Evolutionary conservation across 192 early-diverging fungal genomes (phyloP), one percentile per base, ranked within the genome.

Genomic region (Coemansia sp.): DNA sequence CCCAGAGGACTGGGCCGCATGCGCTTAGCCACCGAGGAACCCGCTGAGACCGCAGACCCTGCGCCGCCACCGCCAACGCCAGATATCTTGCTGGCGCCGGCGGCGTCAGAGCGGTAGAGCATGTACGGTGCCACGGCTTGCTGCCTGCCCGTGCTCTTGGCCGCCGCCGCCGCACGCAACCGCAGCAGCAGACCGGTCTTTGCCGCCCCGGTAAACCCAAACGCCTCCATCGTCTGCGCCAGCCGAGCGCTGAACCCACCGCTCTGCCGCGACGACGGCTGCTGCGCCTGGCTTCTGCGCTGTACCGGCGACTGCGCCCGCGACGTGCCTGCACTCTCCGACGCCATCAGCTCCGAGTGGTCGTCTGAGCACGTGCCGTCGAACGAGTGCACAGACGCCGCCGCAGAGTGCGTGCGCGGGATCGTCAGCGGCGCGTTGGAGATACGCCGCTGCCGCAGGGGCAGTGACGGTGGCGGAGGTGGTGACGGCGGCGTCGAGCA

Each of bases 221-320:
- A 78, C 8, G 68, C 74, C 51, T 78, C 74, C 74, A 78, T 78
- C 9, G 74, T 67, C 65, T 78, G 74, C 19, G 67, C 64, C 41
- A 78, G 50, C 13, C 74, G 74, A 0, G 74, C 74, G 21, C 71
- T 78, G 24, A 78, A 66, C 19, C 64, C 64, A 19, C 68, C 68
- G 9, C 48, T 41, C 48, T 61, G 63, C 34, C 52, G 30, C n/a
- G 50, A 53, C 38, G 48, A 38, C 18, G 23, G 25, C 46, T 14
- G 23, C 39, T n/a, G 43, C 40, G 5, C 50, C 17, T 41, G 22
- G 13, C 6, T 39, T 22, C 25, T 27, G 46, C 40, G 22, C 19
- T 50, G 15, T 13, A 38, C n/a, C 2, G 27, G 53, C 34, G 53
- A 54, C 53, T 54, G 53, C 21, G 34, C 50, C 25, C 50, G 50